Conservation (phyloP, 1,284 basidiomycete species). For the Melampsora occidentalis region DNA sequence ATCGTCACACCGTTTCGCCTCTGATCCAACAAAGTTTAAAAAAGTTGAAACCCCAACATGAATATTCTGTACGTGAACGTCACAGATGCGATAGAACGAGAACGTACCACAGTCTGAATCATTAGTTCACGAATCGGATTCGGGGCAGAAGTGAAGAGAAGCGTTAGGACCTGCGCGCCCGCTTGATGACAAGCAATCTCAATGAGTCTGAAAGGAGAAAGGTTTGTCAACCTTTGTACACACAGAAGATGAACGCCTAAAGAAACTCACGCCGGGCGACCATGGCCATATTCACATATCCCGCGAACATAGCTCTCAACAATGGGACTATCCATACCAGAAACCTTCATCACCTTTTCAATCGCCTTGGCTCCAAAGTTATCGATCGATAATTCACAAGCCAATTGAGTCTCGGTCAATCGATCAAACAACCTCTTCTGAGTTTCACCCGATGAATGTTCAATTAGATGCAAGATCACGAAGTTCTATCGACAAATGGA, state of each 20-base stretch:
- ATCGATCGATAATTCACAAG: constrained; percentile 43
- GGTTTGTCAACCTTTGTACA: neutral
- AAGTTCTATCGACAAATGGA: constrained; percentile 24
- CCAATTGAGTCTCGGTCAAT: constrained; percentile 43
- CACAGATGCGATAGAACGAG: neutral
- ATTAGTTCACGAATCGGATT: constrained; percentile 43
- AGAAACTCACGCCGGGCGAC: constrained; percentile 38
- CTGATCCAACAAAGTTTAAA: constrained; percentile 1
- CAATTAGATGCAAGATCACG: constrained; percentile 43
- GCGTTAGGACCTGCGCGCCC: constrained; percentile 42
- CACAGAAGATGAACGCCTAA: neutral
- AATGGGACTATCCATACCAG: constrained; percentile 43
- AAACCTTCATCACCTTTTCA: constrained; percentile 43
- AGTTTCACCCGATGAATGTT: constrained; percentile 39
- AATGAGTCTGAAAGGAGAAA: constrained; percentile 26
- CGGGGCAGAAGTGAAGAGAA: constrained; percentile 42
- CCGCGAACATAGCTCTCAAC: constrained; percentile 42
- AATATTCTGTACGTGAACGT: neutral
- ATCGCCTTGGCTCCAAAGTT: constrained; percentile 44
- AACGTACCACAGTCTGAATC: constrained; percentile 44
- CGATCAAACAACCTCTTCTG: constrained; percentile 43
- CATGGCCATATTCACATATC: constrained; percentile 44
- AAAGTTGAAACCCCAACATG: neutral
- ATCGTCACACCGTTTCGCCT: constrained; percentile 43
- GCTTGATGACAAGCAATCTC: constrained; percentile 45